Base-by-base conservation (phyloP, 2,329 filamentous ascomycete genomes). In the Pseudogymnoascus sp. region DNA sequence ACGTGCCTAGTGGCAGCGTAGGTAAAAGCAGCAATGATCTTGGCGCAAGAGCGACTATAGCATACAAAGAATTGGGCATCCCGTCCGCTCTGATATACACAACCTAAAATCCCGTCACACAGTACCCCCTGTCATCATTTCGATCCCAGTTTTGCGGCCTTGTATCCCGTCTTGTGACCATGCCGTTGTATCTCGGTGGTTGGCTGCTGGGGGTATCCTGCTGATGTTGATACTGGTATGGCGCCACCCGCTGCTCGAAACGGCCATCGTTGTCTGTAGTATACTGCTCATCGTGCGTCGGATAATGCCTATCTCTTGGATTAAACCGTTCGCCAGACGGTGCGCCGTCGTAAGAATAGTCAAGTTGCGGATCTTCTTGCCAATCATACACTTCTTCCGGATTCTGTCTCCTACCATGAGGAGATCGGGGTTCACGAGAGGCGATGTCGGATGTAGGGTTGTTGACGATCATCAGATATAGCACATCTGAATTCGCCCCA, bases 391-490 rank as follows among this genome's bases (percentile, higher is more conserved):
- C 39, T 22, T 42, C 16, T 5, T 22, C 39, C 16, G 19, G 39
- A 42, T 42, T 42, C 8, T 42, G 39, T 22, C 39, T 42, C 39
- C 3, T 42, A 11, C 39, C 39, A 42, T 22, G 39, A 9, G 39
- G 39, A 42, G 39, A 12, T 22, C 39, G 16, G 5, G 39, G 16
- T 22, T 22, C 39, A 22, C 16, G 16, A 42, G 9, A 22, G 39
- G 16, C 16, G 39, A 11, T 42, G 39, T 42, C 39, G 16, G 16
- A 42, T 22, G 71, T 72, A 0, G 80, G 80, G 72, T 81, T 71
- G 62, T 82, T 81, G 12, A 81, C 78, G 62, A 82, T 76, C 71
- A 80, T 76, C 61, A 83, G 65, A 66, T 81, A 83, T 30, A 82
- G 65, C 14, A 81, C 77, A 69, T 80, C 75, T 75, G 80, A 62